Evolutionary conservation across 345 rosid species (phyloP).

Genomic region (Carallia pectinifolia): DNA sequence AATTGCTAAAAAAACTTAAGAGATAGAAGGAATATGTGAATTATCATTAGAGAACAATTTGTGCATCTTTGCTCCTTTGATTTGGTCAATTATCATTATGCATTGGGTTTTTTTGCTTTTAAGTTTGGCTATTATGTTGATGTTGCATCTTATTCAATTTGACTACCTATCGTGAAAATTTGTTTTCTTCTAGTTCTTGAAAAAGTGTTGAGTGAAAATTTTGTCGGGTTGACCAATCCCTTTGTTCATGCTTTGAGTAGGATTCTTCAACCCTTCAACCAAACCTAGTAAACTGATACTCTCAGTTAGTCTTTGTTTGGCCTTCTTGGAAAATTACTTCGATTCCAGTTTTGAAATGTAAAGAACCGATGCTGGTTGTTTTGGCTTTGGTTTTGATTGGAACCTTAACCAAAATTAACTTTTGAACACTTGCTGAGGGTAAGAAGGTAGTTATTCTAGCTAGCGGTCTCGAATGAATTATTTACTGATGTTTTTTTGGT

Average conservation of each 20-base stretch:
- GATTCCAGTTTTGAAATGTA: slow-evolving; percentile 18
- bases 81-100: neutral
- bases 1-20: too few relatives aligned
- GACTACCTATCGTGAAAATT: too few relatives aligned
- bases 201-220: neutral
- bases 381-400: slow-evolving; percentile 11
- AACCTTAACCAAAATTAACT: slow-evolving; percentile 19
- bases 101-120: neutral
- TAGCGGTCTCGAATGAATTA: neutral
- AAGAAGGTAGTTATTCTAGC: slow-evolving; percentile 19
- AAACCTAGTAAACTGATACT: slow-evolving; percentile 13
- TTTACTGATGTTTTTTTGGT: neutral
- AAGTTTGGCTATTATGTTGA: neutral
- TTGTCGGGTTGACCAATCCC: slow-evolving; percentile 22
- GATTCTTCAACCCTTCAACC: slow-evolving; percentile 23
- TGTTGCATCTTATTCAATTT: neutral
- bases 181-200: neutral
- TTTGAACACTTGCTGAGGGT: slow-evolving; percentile 4
- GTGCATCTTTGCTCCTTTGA: neutral
- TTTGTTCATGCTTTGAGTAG: slow-evolving; percentile 28
- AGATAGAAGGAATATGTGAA: too few relatives aligned
- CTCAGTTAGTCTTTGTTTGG: slow-evolving; percentile 13
- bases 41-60: too few relatives aligned
- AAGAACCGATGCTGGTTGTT: slow-evolving; percentile 22
- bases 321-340: slow-evolving; percentile 16